Percentiles rank a stretch among this genome's conserved stretches.
These are phyloP conservation scores for Alnus rubra DNA, from an alignment of 306 rosid species.

Conservation along the genomic window DNA sequence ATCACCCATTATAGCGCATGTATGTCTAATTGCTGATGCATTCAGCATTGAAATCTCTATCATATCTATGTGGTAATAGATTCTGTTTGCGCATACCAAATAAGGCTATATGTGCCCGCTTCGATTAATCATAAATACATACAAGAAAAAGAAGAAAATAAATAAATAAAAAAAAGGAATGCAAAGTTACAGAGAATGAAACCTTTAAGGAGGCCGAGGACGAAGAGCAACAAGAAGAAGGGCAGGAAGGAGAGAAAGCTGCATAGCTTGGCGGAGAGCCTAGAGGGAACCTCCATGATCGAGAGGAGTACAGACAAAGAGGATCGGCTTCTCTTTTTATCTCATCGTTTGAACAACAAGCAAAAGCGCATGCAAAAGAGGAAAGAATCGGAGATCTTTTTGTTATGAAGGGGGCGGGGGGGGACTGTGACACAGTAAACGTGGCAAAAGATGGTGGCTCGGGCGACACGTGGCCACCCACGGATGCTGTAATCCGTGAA, in stretches of 20 bases:
- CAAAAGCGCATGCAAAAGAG: neutral
- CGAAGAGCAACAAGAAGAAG: constrained; percentile 62
- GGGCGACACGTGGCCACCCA: neutral
- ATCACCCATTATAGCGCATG: neutral
- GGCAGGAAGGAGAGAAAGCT: constrained; percentile 63
- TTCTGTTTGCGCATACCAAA: no score
- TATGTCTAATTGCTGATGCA: neutral
- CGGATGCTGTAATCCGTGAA: neutral
- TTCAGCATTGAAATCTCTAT: no score
- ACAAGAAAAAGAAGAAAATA: no score
- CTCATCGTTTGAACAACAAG: neutral
- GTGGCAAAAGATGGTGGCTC: neutral
- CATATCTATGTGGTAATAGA: no score
- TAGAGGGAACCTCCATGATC: constrained; percentile 46
- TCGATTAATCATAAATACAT: neutral
- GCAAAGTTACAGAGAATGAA: neutral
- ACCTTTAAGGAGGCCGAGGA: constrained; percentile 78
- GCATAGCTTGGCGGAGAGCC: constrained; percentile 47
- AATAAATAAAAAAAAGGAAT: neutral
- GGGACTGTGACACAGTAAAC: neutral
- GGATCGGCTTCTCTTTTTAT: neutral
- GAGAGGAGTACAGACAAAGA: neutral
- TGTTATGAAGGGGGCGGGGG: neutral
- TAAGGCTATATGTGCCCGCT: no score
- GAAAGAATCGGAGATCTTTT: neutral